These are phyloP conservation scores for Coemansia sp. DNA, from an alignment of 192 early-diverging fungal genomes.

Conservation along the genomic window DNA sequence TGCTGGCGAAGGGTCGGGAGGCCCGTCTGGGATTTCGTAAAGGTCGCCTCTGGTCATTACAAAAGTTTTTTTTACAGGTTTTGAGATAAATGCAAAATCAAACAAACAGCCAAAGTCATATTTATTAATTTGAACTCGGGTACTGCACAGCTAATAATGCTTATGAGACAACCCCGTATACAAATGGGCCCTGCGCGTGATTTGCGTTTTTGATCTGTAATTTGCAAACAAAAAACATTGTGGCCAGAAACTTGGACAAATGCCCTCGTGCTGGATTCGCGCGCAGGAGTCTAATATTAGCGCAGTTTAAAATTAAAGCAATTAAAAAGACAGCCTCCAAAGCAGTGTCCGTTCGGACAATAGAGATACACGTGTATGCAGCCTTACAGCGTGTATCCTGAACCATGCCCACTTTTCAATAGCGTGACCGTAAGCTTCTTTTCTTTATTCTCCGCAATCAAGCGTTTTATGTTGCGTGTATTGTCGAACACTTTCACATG, in stretches of 20 bases:
- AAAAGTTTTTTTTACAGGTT: background rate
- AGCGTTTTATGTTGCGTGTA: background rate
- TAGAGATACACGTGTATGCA: background rate
- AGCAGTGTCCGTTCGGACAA: background rate
- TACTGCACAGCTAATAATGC: background rate
- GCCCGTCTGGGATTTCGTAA: constrained; percentile 52
- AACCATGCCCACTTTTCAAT: background rate
- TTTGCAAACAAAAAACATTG: background rate
- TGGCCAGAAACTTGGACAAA: background rate
- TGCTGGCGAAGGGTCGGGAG: constrained; percentile 28
- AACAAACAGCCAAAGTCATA: background rate
- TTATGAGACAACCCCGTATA: too few relatives aligned
- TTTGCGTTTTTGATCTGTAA: background rate
- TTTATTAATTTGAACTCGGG: background rate
- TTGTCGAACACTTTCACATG: background rate
- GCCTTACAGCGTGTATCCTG: background rate
- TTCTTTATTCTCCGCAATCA: background rate
- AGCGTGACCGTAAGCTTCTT: background rate
- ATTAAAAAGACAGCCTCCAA: background rate
- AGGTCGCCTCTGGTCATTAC: constrained; percentile 12
- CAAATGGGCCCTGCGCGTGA: constrained; percentile 7
- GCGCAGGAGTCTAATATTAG: too few relatives aligned
- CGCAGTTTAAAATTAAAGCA: background rate
- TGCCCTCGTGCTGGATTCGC: too few relatives aligned
- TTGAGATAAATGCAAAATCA: background rate